A percentile compares a stretch with the other conserved stretches of the same genome.
These are phyloP conservation scores for Kodamaea fungicola DNA, from an alignment of 1,139 yeast species.

Conservation along the genomic window DNA sequence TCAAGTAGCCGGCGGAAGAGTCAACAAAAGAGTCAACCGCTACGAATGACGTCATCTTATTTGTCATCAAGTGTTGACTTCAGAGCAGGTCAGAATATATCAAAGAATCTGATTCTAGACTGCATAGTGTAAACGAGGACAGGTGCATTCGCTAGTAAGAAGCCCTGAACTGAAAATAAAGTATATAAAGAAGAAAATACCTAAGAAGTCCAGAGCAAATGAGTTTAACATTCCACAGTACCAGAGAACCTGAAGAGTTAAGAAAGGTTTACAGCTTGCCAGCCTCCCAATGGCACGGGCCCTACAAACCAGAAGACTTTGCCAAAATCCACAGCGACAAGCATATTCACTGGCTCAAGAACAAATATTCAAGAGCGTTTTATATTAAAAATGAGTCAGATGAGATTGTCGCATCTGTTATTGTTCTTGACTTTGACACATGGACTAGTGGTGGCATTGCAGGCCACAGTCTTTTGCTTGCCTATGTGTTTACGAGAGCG, in stretches of 20 bases:
- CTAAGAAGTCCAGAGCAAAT: neutral
- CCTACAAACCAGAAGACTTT: slow-evolving; percentile 23
- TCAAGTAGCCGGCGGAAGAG: too few relatives aligned
- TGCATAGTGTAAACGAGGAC: too few relatives aligned
- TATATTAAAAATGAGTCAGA: slow-evolving; percentile 2
- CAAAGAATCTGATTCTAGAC: too few relatives aligned
- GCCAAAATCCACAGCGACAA: slow-evolving; percentile 19
- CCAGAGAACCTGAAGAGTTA: slow-evolving; percentile 27
- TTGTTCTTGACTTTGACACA: slow-evolving; percentile 17
- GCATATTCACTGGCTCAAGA: slow-evolving; percentile 12
- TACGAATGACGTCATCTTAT: too few relatives aligned
- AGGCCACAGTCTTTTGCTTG: slow-evolving; percentile 25
- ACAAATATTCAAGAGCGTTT: slow-evolving; percentile 17
- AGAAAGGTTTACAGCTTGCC: slow-evolving; percentile 23
- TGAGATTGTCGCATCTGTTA: slow-evolving; percentile 22
- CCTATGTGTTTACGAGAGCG: slow-evolving; percentile 28
- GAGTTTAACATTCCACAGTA: slow-evolving; percentile 13
- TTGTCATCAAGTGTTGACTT: too few relatives aligned
- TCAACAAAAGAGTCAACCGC: too few relatives aligned
- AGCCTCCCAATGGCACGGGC: slow-evolving; percentile 30
- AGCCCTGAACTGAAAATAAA: too few relatives aligned
- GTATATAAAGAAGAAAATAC: too few relatives aligned
- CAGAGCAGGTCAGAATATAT: too few relatives aligned
- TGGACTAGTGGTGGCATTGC: neutral
- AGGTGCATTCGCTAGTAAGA: too few relatives aligned